Evolutionary conservation across 129 eudicot species (phyloP), one percentile per base, ranked within the genome.

Genomic region (Oenanthe sinensis): DNA sequence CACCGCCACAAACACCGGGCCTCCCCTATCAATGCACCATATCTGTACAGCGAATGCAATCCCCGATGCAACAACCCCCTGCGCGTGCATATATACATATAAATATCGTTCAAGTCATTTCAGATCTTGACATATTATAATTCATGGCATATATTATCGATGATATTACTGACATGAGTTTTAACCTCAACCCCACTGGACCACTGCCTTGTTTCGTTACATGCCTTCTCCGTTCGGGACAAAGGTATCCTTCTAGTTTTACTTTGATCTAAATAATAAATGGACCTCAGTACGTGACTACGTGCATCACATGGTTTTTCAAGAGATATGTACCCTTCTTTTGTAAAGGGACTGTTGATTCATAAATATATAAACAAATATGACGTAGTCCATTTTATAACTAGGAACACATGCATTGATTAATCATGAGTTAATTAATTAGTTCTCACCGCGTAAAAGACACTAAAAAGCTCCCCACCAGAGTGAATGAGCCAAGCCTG

Each of bases 1-100:
- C 75, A 95, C 91, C 24, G 97, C 98, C 78, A 95, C 98, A 75
- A 95, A 95, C 52, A 95, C 97, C 4, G 98, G 98, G 86, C 98
- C 98, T 47, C 98, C 98, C 77, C 96, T 90, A 84, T 95, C 97
- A 69, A 95, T 95, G 89, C 98, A 95, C 98, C 98, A 95, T 91
- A 95, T 95, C 88, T 95, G 97, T 82, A 95, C 97, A 82, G 98
- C 97, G 77, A 95, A 95, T 79, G 98, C 98, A 20, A 95, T 91
- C 85, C 98, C 98, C 8, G 98, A 95, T 78, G 98, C 98, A 26
- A 95, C 98, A 85, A 95, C 89, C 85, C 98, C 98, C 98, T 95
- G 91, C 85, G 87, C 54, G 68, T 60, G 68, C 68, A 60, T 5
- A 37, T 22, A 68, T 37, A 22, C 26, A 9, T 14, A 42, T 5